phyloP scores from a whole-genome alignment of 2,329 filamentous ascomycete species.

The Pyrenochaeta sp. region DNA sequence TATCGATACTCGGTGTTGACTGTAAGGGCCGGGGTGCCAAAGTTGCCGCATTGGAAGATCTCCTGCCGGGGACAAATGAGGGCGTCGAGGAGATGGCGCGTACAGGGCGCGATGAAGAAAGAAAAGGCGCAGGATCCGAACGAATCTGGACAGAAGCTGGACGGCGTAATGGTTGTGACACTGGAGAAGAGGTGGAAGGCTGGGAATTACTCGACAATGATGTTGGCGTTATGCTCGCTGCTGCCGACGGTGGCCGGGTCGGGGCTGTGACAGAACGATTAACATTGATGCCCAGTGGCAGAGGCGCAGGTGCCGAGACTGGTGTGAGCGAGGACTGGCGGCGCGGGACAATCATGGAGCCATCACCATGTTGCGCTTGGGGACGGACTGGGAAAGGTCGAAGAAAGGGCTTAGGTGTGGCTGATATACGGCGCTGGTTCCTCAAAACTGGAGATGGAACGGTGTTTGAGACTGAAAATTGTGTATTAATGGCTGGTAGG shows the following conservation, averaged over 20 bases:
- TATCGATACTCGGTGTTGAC: conserved; percentile 29
- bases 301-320: conserved; percentile 28
- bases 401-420: conserved; percentile 47
- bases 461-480: conserved; percentile 1
- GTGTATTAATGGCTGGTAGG: conserved; percentile 9
- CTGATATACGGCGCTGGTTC: conserved; percentile 36
- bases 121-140: conserved; percentile 54
- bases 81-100: conserved; percentile 41
- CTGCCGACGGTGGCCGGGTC: conserved; percentile 20
- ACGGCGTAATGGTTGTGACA: conserved; percentile 45
- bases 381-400: conserved; percentile 47
- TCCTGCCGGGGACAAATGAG: conserved; percentile 38
- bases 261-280: conserved; percentile 46
- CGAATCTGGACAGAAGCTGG: conserved; percentile 57
- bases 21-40: conserved; percentile 17
- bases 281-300: conserved; percentile 34
- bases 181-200: conserved; percentile 12
- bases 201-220: conserved; percentile 13
- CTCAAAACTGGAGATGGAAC: conserved; percentile 9
- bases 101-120: conserved; percentile 47
- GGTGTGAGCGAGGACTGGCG: conserved; percentile 40
- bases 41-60: conserved; percentile 27
- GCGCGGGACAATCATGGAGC: conserved; percentile 34
- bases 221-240: conserved; percentile 19
- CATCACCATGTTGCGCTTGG: conserved; percentile 39